Percentiles rank a stretch among this genome's conserved stretches.
These are phyloP conservation scores for Eurotiales sp. DNA, from an alignment of 2,329 filamentous ascomycete genomes.

Conservation along the genomic window DNA sequence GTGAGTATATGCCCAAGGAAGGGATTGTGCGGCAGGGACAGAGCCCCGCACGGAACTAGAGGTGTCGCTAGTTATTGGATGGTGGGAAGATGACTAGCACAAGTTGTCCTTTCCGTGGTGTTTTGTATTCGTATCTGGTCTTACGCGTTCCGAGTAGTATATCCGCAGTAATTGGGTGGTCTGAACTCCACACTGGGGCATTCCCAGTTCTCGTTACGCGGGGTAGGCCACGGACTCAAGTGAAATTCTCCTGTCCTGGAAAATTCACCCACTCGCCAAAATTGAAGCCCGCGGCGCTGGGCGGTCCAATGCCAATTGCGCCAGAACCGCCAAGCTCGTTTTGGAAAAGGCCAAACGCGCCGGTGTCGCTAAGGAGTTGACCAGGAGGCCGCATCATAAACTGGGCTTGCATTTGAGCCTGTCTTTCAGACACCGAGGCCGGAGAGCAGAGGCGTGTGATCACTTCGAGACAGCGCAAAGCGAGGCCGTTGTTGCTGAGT, in stretches of 20 bases:
- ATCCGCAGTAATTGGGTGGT: no score
- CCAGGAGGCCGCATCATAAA: constrained; percentile 36
- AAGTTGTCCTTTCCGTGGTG: not conserved
- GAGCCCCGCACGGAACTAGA: constrained; percentile 8
- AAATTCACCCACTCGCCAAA: constrained; percentile 41
- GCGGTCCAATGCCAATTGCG: constrained; percentile 22
- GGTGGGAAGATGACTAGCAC: not conserved
- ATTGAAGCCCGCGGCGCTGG: constrained; percentile 29
- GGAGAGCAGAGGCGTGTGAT: constrained; percentile 37
- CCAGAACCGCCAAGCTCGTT: constrained; percentile 16
- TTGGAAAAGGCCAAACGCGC: constrained; percentile 34
- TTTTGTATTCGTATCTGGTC: not conserved
- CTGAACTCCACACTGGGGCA: no score
- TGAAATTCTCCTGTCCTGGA: constrained; percentile 19
- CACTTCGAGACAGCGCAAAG: constrained; percentile 37
- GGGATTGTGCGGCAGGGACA: constrained; percentile 23
- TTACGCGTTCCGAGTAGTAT: no score
- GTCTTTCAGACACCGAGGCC: constrained; percentile 17
- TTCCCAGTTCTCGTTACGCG: not conserved
- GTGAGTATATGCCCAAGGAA: constrained; percentile 20
- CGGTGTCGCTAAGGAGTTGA: constrained; percentile 32
- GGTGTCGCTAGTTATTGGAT: not conserved
- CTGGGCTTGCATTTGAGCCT: constrained; percentile 17
- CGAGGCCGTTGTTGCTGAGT: constrained; percentile 36
- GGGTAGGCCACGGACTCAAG: not conserved